These are phyloP conservation scores for Annulohypoxylon nitens DNA, from an alignment of 495 filamentous ascomycete species.

Conservation along the genomic window DNA sequence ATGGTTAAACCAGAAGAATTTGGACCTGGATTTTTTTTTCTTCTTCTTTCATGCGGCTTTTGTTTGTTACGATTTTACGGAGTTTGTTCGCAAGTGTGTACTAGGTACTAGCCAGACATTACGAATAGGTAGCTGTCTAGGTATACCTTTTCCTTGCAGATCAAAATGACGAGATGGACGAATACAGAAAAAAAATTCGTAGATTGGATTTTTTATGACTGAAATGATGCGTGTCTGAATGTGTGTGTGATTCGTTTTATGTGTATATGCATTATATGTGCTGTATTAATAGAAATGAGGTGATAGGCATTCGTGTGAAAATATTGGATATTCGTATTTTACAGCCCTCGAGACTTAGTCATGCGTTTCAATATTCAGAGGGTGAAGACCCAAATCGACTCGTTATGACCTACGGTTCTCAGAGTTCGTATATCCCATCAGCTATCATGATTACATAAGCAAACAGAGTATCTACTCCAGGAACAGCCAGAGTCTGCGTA, in stretches of 20 bases:
- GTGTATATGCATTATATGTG: too few species aligned
- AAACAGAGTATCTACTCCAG: too few species aligned
- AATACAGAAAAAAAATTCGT: constrained; percentile 35
- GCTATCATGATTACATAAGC: too few species aligned
- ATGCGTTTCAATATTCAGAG: too few species aligned
- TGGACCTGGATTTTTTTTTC: constrained; percentile 18
- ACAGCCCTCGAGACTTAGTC: too few species aligned
- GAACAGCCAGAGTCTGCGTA: background rate
- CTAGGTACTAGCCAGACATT: background rate
- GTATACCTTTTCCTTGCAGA: constrained; percentile 19
- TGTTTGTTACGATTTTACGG: constrained; percentile 30
- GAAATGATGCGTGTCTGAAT: background rate
- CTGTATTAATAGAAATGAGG: too few species aligned
- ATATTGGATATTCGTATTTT: too few species aligned
- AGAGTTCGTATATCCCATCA: too few species aligned
- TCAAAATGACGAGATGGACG: constrained; percentile 8
- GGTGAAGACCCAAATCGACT: too few species aligned
- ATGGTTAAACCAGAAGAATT: constrained; percentile 14
- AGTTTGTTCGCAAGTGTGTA: background rate
- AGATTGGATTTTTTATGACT: constrained; percentile 18
- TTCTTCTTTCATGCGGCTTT: constrained; percentile 26
- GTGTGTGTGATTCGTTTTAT: background rate
- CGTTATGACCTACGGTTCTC: too few species aligned
- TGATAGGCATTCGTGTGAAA: too few species aligned
- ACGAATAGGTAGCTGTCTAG: constrained; percentile 15